These are phyloP conservation scores for Xylaria sp. DNA, from an alignment of 2,329 filamentous ascomycete genomes.

Conservation along the genomic window DNA sequence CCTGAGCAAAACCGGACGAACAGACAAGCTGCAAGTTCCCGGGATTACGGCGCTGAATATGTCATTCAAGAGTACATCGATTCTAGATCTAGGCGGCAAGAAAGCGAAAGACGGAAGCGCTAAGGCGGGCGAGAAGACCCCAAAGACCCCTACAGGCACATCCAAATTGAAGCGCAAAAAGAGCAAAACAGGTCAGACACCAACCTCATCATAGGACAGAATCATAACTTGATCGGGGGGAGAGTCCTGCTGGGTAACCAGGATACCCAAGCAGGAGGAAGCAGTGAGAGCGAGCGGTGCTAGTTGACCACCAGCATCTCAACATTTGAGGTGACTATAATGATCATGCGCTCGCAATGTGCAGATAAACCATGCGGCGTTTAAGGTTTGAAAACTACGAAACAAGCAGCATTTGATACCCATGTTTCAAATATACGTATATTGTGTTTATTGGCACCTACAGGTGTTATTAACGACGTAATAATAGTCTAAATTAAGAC, in stretches of 20 bases:
- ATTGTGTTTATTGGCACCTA: conserved; percentile 8
- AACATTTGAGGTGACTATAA: neutral
- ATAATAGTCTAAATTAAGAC: neutral
- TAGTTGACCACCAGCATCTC: neutral
- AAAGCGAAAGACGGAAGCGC: conserved; percentile 43
- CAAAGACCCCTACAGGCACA: conserved; percentile 48
- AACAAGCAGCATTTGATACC: conserved; percentile 42
- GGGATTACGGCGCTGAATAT: conserved; percentile 42
- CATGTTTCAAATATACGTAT: conserved; percentile 34
- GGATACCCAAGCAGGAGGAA: conserved; percentile 4
- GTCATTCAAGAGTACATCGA: conserved; percentile 42
- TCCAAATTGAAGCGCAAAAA: conserved; percentile 38
- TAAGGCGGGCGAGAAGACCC: conserved; percentile 47
- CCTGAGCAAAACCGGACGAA: conserved; percentile 68
- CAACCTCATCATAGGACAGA: conserved; percentile 33
- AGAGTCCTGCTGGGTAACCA: neutral
- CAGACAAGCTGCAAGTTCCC: conserved; percentile 51
- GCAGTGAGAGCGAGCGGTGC: conserved; percentile 7
- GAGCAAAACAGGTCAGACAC: conserved; percentile 39
- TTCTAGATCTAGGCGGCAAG: conserved; percentile 36
- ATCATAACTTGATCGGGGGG: neutral
- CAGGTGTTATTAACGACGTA: neutral
- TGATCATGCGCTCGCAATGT: conserved; percentile 3
- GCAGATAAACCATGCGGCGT: conserved; percentile 11
- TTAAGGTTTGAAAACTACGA: conserved; percentile 13